Percentiles rank a stretch among this genome's conserved stretches.
Evolutionary conservation across 163 green algal species (phyloP).

Genomic region (Chlamydomonas reinhardtii): DNA sequence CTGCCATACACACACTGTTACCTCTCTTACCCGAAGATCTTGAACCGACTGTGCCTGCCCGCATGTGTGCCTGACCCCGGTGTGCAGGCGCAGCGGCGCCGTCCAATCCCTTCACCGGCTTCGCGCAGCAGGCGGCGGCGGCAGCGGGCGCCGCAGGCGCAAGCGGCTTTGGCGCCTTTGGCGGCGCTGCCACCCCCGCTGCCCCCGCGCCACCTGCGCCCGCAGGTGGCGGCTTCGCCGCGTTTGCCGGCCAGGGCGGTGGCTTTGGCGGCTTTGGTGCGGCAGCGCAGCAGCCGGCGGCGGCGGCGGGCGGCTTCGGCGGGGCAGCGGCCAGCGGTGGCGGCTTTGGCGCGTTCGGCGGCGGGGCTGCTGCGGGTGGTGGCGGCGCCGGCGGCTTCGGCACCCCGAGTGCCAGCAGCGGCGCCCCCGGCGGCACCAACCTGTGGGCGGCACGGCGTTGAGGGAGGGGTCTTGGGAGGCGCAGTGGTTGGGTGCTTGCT

Average conservation of each 20-base stretch:
- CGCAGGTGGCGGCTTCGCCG: conserved; percentile 18
- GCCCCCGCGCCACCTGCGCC: background rate
- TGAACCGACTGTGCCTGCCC: too few relatives aligned
- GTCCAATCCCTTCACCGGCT: conserved; percentile 6
- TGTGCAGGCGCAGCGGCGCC: background rate
- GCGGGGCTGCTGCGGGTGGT: background rate
- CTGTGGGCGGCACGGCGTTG: background rate
- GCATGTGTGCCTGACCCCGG: background rate
- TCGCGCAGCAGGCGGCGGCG: conserved; percentile 11
- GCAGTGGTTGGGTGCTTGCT: too few relatives aligned
- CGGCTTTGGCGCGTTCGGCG: conserved; percentile 14
- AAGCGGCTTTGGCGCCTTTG: conserved; percentile 28
- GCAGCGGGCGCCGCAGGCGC: background rate
- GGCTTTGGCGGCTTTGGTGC: conserved; percentile 32
- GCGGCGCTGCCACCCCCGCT: background rate
- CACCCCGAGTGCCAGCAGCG: background rate
- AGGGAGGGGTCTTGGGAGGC: background rate
- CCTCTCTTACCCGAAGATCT: background rate
- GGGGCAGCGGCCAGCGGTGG: background rate
- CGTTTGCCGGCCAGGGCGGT: conserved; percentile 5
- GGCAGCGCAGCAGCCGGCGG: background rate
- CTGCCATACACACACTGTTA: too few relatives aligned
- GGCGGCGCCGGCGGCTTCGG: too few relatives aligned
- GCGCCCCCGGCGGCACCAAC: background rate
- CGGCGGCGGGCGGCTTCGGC: conserved; percentile 9